Conservation (phyloP, 371 early-diverging fungal genomes). For the Mortierella sp. region DNA sequence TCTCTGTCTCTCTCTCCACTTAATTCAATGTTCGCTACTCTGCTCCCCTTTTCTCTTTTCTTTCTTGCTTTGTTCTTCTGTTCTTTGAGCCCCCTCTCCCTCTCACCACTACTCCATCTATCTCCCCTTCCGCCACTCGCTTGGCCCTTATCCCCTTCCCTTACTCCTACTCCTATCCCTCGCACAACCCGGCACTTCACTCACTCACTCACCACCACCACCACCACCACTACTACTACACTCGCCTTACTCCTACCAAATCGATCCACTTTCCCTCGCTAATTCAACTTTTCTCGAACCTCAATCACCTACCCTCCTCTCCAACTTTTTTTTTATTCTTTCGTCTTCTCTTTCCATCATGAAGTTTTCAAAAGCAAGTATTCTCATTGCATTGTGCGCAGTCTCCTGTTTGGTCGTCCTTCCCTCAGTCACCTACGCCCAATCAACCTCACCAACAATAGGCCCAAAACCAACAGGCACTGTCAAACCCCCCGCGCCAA, state of each 20-base stretch:
- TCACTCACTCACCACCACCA: no score
- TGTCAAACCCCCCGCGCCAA: neutral
- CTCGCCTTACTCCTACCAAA: no score
- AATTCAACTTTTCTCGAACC: no score
- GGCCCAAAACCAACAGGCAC: neutral
- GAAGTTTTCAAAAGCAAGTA: slow-evolving; percentile 34
- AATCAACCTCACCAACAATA: neutral
- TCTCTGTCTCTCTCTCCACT: neutral
- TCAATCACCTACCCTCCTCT: no score
- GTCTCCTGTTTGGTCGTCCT: slow-evolving; percentile 14
- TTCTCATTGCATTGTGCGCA: slow-evolving; percentile 28
- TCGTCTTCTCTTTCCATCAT: slow-evolving; percentile 17
- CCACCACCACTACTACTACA: no score
- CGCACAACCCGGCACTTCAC: slow-evolving; percentile 2
- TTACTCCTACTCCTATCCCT: slow-evolving; percentile 4
- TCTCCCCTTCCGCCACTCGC: slow-evolving; percentile 9
- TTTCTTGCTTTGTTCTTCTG: slow-evolving; percentile 10
- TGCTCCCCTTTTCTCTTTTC: neutral
- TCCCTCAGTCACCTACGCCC: neutral
- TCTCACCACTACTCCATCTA: slow-evolving; percentile 1
- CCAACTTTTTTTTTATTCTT: neutral
- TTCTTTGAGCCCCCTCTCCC: slow-evolving; percentile 22
- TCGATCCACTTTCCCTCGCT: no score
- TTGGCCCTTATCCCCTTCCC: neutral
- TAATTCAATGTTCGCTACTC: neutral